Base-by-base conservation (phyloP, 345 rosid genomes). In the Eucalyptus albens region DNA sequence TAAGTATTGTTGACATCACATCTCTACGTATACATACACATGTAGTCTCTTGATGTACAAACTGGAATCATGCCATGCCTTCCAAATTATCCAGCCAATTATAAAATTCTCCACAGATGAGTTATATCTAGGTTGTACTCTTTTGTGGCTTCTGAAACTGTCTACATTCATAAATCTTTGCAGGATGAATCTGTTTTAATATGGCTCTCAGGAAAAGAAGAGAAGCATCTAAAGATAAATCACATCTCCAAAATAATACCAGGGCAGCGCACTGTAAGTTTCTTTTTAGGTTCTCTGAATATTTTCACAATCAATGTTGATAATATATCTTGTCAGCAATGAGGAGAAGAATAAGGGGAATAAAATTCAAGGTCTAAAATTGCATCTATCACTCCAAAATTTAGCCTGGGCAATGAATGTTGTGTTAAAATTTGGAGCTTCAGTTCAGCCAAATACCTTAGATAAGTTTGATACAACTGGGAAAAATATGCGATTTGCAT, bases 211-310 rank as follows among this genome's bases (percentile, higher is more conserved):
- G 97, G 98, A 81, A 95, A 94, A 90, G 94, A 95, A 92, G 96
- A 95, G 91, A 96, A 96, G 90, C 91, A 90, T 92, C 96, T 96
- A 86, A 95, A 91, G 87, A 94, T 96, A 89, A 95, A 93, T 90
- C 96, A 95, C 50, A 95, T 96, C 85, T 90, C 97, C 88, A 94
- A 93, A 94, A 95, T 96, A 85, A 93, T 95, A 87, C 95, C 98
- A 88, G 97, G 97, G 86, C 98, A 96, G 88, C 95, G 98, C 88
- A 96, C 97, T 67, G 98, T 96, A 93, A 94, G 96, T 92, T 47
- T 88, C 67, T 91, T 50, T 26, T 77, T 77, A 77, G 85, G 47
- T 40, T 77, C 85, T 53, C 16, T 27, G 55, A 77, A 59, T 45
- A 42, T 77, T 31, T 87, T 22, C 21, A 59, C 49, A 27, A 45